Evolutionary conservation across 2,329 filamentous ascomycete species (phyloP).

Genomic region (Scedosporium aurantiacum): DNA sequence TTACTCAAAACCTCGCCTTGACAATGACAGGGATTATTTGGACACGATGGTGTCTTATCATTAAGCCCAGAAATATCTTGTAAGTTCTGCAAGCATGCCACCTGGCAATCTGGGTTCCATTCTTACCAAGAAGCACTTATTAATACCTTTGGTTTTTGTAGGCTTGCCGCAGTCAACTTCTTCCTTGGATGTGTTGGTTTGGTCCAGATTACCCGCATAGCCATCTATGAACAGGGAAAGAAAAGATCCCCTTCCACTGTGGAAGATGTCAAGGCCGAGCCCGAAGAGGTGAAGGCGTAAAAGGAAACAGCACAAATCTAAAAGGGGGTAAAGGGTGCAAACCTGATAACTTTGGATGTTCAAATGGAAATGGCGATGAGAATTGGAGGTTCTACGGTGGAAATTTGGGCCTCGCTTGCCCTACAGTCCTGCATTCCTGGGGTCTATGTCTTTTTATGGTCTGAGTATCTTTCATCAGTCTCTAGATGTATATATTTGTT

Average conservation of each 20-base stretch:
- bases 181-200: conserved; percentile 85
- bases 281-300: conserved; percentile 19
- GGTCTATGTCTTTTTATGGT: too few relatives aligned
- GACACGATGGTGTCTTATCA: conserved; percentile 98
- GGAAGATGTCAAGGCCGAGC: conserved; percentile 30
- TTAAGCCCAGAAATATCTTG: conserved; percentile 87
- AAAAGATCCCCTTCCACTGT: conserved; percentile 33
- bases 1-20: conserved; percentile 84
- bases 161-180: conserved; percentile 93
- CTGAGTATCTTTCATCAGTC: too few relatives aligned
- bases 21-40: conserved; percentile 90
- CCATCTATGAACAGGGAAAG: conserved; percentile 49
- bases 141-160: conserved; percentile 21
- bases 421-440: too few relatives aligned
- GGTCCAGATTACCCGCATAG: conserved; percentile 71
- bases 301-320: conserved; percentile 12
- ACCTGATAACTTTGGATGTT: neutral
- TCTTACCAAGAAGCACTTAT: neutral
- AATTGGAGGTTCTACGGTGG: too few relatives aligned
- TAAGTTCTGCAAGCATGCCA: conserved; percentile 28
- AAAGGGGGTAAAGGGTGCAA: neutral
- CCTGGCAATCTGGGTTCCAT: neutral
- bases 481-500: too few relatives aligned
- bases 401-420: too few relatives aligned
- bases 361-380: too few relatives aligned